A percentile compares a stretch with the other conserved stretches of the same genome.
Conservation (phyloP, 2,329 filamentous ascomycete species). For the Scedosporium apiospermum region DNA sequence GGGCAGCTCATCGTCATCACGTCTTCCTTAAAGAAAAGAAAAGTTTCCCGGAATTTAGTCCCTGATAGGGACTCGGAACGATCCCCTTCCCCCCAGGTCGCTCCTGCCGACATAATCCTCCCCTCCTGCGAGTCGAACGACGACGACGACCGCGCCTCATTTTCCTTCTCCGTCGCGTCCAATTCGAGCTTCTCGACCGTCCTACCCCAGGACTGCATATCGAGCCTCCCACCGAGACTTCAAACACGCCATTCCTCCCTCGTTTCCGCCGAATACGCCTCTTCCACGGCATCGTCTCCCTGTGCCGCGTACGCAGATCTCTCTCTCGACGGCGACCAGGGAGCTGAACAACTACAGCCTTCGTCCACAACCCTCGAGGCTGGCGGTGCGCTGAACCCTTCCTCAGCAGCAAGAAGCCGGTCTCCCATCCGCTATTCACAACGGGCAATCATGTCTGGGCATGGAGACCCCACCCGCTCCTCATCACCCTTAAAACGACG, state of each 20-base stretch:
- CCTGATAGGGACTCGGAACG: conserved; percentile 29
- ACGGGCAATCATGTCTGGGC: conserved; percentile 50
- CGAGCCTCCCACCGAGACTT: conserved; percentile 31
- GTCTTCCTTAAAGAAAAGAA: conserved; percentile 67
- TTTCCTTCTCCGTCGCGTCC: conserved; percentile 39
- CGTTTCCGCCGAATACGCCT: conserved; percentile 37
- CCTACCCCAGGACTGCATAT: conserved; percentile 26
- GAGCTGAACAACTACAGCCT: neutral
- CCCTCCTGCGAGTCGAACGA: conserved; percentile 39
- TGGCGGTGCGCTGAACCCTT: conserved; percentile 24
- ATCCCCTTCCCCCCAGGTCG: conserved; percentile 24
- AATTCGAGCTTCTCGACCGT: conserved; percentile 8
- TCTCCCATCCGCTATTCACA: conserved; percentile 43
- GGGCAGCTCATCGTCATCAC: conserved; percentile 61
- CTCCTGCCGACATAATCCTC: conserved; percentile 36
- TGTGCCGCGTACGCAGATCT: conserved; percentile 47
- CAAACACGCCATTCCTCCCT: conserved; percentile 34
- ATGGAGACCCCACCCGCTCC: conserved; percentile 48
- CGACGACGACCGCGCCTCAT: conserved; percentile 35
- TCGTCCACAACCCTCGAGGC: conserved; percentile 23
- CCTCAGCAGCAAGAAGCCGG: conserved; percentile 31
- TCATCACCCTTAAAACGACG: conserved; percentile 56
- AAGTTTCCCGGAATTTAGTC: conserved; percentile 41
- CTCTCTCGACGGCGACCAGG: conserved; percentile 41
- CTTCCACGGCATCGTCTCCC: conserved; percentile 49